Base-by-base conservation (phyloP, 148 eudicot species). In the Heliamphora exappendiculata region DNA sequence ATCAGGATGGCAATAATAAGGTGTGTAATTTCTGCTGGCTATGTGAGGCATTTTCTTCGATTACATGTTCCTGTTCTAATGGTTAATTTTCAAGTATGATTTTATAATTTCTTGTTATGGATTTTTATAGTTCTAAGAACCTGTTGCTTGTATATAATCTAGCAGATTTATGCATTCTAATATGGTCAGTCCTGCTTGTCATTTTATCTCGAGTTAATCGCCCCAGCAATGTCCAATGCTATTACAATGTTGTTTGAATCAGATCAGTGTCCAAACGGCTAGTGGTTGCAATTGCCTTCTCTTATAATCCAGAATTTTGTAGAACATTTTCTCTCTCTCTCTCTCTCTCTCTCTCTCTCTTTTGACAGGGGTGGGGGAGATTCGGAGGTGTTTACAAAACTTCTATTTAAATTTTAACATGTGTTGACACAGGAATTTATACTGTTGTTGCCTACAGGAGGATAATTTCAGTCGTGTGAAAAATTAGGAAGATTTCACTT, bases 21-120 rank as follows among this genome's bases (percentile, higher is more conserved):
- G 87, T 84, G n/a, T n/a, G 42, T 64, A 64, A 7, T 24, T 64
- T 36, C 41, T 64, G 34, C 26, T 19, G 26, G 11, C 10, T 16
- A 19, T 31, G 33, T 63, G 24, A 63, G 41, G 42, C 44, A 64
- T 64, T 33, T 64, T n/a, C 22, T 17, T 36, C 11, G 0, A 4
- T 16, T 39, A 7, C 19, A 0, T 19, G 2, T 34, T 64, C 44
- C 17, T 31, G 42, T 19, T 36, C 68, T 17, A 34, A 17, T 47
- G 14, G 14, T 13, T 2, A 39, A 47, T 8, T 47, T 47, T 2
- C 8, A 47, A n/a, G 16, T 47, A 13, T 47, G 51, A 60, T 28
- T 26, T 14, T 3, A 14, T 60, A 4, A 13, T 33, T 33, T 20
- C 17, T 63, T 1, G 19, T 63, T 12, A 14, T 16, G 67, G 41